Evolutionary conservation across 495 filamentous ascomycete genomes (phyloP), one percentile per base, ranked within the genome.

Genomic region (Parathielavia appendiculata): DNA sequence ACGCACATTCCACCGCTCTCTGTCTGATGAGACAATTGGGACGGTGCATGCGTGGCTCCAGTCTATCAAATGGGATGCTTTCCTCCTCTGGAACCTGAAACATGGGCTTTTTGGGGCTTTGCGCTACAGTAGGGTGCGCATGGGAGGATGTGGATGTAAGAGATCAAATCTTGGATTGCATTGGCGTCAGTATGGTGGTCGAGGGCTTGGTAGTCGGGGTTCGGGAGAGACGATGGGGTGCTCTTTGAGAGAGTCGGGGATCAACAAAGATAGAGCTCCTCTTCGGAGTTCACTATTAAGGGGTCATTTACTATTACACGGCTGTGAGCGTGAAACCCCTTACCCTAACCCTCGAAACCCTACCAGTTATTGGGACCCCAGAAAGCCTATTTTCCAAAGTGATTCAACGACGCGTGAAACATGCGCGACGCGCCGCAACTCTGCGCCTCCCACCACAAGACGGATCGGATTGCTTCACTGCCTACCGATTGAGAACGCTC

Each of bases 371-470:
- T n/a, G n/a, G n/a, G n/a, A n/a, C n/a, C n/a, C n/a, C n/a, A n/a
- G n/a, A n/a, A n/a, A n/a, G n/a, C n/a, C n/a, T n/a, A n/a, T n/a
- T n/a, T n/a, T n/a, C n/a, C n/a, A n/a, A n/a, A n/a, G n/a, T n/a
- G n/a, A n/a, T n/a, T n/a, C n/a, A n/a, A n/a, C n/a, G 51, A 65
- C 65, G 65, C 65, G 65, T 67, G 36, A 34, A 26, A 44, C 20
- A 41, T 36, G 56, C 67, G 63, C 67, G 63, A 63, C 64, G 66
- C 65, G 67, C 67, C 60, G 59, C 62, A 61, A 63, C 60, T 69
- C 67, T 54, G 48, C 53, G 41, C 54, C 23, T 20, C 51, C 41
- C 40, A 35, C 52, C 51, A 60, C 59, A 52, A 23, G 22, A 11
- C 30, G 51, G 30, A 52, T 44, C 34, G 26, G 34, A 54, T 47